A percentile compares a stretch with the other conserved stretches of the same genome.
phyloP scores from a whole-genome alignment of 2,329 filamentous ascomycete species.

The Neofusicoccum cordaticola region DNA sequence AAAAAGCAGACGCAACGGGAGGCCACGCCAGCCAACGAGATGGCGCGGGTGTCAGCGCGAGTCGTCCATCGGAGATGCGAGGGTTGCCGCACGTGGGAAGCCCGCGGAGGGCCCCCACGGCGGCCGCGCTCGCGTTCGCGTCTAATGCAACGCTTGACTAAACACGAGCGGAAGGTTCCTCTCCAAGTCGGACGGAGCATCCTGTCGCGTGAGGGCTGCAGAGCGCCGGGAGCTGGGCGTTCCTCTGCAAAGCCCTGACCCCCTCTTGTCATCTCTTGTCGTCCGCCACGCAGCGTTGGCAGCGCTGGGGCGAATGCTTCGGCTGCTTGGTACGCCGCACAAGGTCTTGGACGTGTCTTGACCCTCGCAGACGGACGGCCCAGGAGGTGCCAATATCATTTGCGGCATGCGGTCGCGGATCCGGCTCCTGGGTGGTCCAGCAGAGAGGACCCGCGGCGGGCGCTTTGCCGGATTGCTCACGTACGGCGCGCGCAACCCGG shows the following conservation, averaged over 20 bases:
- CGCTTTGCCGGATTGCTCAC: not conserved
- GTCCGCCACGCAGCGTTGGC: not conserved
- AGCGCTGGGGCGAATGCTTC: not conserved
- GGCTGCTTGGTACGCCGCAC: not conserved
- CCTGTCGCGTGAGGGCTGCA: not conserved
- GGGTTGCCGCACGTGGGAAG: not conserved
- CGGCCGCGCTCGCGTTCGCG: not conserved
- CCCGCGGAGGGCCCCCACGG: not conserved
- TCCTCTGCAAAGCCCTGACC: not conserved
- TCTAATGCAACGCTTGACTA: not conserved
- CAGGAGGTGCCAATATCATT: not conserved
- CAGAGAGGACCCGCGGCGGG: not conserved
- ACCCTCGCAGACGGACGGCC: not conserved
- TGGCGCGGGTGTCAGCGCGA: not conserved
- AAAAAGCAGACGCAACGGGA: not conserved
- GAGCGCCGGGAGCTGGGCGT: not conserved
- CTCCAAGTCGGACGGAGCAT: not conserved
- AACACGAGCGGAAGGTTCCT: not conserved
- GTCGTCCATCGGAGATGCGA: not conserved
- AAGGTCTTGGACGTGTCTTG: slow-evolving; percentile 5
- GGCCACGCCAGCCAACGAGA: not conserved
- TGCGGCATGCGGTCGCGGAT: not conserved
- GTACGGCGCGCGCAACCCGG: not conserved
- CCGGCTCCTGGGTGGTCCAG: not conserved
- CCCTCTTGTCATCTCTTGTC: not conserved